Base-by-base conservation (phyloP, 1,284 basidiomycete species). In the Pyrrhoderma lamaoense region DNA sequence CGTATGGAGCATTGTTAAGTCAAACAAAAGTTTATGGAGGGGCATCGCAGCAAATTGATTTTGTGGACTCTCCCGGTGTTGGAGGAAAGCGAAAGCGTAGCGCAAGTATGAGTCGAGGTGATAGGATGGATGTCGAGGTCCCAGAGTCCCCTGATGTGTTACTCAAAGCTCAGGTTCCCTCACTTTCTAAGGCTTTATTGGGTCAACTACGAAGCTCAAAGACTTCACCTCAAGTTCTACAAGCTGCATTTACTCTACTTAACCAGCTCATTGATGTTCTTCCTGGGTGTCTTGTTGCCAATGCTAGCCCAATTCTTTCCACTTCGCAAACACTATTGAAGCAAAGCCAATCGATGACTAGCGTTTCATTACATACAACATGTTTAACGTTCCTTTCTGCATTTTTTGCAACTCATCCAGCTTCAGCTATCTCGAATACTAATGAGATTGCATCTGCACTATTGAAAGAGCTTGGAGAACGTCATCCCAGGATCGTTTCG, bases 221-320 rank as follows among this genome's bases (percentile, higher is more conserved):
- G 70, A 89, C 90, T 0, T 65, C 80, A 3, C 76, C 91, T n/a
- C 66, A 77, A 1, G 89, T 88, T 0, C 77, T 93, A 3, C 91
- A 95, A 61, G 83, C 91, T 40, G 89, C 88, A 13, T 95, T 96
- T 62, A 72, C 75, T 23, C 73, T 98, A 14, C 72, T 98, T 4
- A 75, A 85, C 45, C 77, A 85, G 21, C 70, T 97, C 27, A 75
- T 93, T 47, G 74, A 76, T 18, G 91, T 94, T 2, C 75, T 95
- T 4, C 85, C 86, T 13, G 94, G 94, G 2, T 91, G 81, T 0
- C 71, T 99, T 7, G 79, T 92, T 1, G 72, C 70, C 14, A 86
- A 93, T 57, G 76, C 88, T 5, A 57, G 79, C 0, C 68, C 75
- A 16, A 75, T 90, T 54, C 68, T 82, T 49, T 65, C 80, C 1